Evolutionary conservation across 2,329 filamentous ascomycete species (phyloP), one percentile per base, ranked within the genome.

Genomic region (Botrytis squamosa): DNA sequence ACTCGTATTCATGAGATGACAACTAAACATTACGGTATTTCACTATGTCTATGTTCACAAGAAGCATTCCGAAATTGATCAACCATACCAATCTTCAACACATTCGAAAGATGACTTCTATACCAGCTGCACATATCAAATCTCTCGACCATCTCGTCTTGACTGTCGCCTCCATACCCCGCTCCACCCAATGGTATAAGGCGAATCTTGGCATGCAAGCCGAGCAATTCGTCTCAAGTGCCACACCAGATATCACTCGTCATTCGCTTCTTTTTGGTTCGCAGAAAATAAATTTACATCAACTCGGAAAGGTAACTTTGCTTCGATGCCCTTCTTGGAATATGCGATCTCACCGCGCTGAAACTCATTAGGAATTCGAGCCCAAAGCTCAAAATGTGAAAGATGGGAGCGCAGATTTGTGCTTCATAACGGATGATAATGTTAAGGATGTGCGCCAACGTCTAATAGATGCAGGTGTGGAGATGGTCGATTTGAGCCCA

Each of bases 271-370:
- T 84, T 7, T 91, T 90, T 76, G 89, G 88, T 49, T 78, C 76
- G 1, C 87, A 89, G 75, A 91, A 91, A 80, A 87, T 91, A 73
- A 91, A 91, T 74, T 84, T 91, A 3, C 89, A 91, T 77, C 83
- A 88, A 75, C 81, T 82, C 18, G 88, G 88, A 10, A 84, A 84
- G 22, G 79, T 80, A 72, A 9, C 25, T 55, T 40, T 22, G 29
- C 65, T 55, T 60, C 44, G 33, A 36, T 14, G n/a, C 18, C 65
- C 49, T 22, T 29, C 44, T 22, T 16, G 22, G 33, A 25, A 18
- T 63, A 8, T 46, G 46, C 22, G 22, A n/a, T 52, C 64, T 67
- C 20, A 29, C 20, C 40, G 7, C 22, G 1, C 49, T 9, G 10
- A 67, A 40, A 59, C 44, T 5, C 44, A 18, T 60, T 29, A 78